Evolutionary conservation across 306 rosid species (phyloP).

Genomic region (Inga laurina): DNA sequence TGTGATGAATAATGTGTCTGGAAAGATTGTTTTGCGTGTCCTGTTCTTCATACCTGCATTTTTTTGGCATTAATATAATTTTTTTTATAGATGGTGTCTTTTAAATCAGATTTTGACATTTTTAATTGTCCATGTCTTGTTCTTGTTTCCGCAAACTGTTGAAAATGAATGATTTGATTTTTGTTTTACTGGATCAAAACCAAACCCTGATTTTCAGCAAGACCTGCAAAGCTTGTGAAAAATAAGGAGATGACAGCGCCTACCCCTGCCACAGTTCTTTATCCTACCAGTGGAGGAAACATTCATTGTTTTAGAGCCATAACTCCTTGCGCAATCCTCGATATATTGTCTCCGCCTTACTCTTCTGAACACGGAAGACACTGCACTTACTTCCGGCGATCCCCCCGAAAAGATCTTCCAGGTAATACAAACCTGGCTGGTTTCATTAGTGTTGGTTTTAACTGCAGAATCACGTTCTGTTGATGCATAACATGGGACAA

Average conservation of each 20-base stretch:
- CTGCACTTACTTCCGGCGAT: slow-evolving; percentile 84
- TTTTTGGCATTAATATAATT: not conserved
- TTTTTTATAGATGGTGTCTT: not conserved
- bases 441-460: not conserved
- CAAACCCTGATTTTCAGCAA: slow-evolving; percentile 55
- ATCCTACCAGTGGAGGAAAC: slow-evolving; percentile 91
- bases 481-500: not conserved
- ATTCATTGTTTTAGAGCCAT: slow-evolving; percentile 85
- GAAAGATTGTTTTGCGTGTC: not conserved
- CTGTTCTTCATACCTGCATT: not conserved
- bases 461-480: not conserved
- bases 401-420: slow-evolving; percentile 68
- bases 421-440: slow-evolving; percentile 45
- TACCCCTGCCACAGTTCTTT: slow-evolving; percentile 74
- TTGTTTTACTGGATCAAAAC: slow-evolving; percentile 20
- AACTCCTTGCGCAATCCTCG: slow-evolving; percentile 95
- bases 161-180: not conserved
- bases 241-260: slow-evolving; percentile 85
- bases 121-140: not conserved
- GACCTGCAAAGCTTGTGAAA: slow-evolving; percentile 82
- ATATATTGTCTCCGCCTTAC: slow-evolving; percentile 89
- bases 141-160: not conserved
- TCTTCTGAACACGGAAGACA: slow-evolving; percentile 79
- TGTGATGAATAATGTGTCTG: not conserved
- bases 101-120: not conserved